Evolutionary conservation across 768 basidiomycete species (phyloP), one percentile per base, ranked within the genome.

Genomic region (Podaxis carcinomalis): DNA sequence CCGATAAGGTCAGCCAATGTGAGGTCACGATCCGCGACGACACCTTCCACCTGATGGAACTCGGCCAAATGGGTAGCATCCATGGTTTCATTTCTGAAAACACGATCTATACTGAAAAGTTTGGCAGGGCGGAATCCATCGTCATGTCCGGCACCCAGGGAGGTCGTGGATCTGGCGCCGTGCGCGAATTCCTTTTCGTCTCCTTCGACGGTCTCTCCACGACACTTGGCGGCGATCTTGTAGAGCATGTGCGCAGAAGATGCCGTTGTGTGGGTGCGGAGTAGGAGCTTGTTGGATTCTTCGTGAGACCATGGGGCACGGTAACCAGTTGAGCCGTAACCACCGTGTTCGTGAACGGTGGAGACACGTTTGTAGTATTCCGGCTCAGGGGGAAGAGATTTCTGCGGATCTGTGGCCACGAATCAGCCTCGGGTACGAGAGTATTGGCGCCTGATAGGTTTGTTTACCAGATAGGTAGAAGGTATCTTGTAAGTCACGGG

Each of bases 41-140:
- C 97, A 54, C 97, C 97, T 73, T 99, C 97, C n/a, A 99, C 97
- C 75, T 99, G 97, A 72, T 98, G 96, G 81, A 99, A 99, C 75
- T 99, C 97, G 3, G 97, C 97, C 64, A 99, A 70, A 80, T 99
- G 97, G 16, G 97, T 99, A 49, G 95, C 95, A 73, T 99, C 97
- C 83, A 93, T 92, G 0, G 97, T 93, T 75, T 99, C 97, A 68
- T 99, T 99, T 71, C 97, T 82, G 88, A 98, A 99, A 21, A 99
- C 97, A 49, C 97, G 83, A 73, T 99, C 97, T 65, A 99, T 98
- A 66, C 92, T 94, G 84, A 98, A 99, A 64, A 97, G 71, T 69
- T 98, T 97, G 39, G 92, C 92, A 5, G 95, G 92, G 61, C 87
- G 80, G 81, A 97, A 97, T 0, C 92, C 93, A 52, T 91, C 89